These are phyloP conservation scores for Rubia yunnanensis DNA, from an alignment of 257 asterid genomes.

Conservation along the genomic window DNA sequence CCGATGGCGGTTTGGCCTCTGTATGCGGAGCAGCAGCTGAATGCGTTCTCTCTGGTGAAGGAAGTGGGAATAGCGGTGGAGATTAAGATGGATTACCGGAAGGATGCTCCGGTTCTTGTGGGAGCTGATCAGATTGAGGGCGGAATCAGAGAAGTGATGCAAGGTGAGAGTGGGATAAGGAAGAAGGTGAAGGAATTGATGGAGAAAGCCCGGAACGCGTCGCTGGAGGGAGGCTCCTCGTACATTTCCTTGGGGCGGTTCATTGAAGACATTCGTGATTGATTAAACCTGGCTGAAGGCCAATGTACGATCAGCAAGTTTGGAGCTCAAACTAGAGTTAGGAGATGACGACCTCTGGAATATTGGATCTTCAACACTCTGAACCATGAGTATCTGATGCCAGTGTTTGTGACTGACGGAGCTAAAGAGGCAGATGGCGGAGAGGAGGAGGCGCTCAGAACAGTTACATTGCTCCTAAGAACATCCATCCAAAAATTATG, in stretches of 20 bases:
- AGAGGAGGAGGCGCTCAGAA: too few species aligned
- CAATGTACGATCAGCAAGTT: too few species aligned
- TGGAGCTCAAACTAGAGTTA: too few species aligned
- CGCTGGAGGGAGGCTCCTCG: constrained; percentile 6
- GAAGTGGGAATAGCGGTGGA: constrained; percentile 16
- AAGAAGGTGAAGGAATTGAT: constrained; percentile 7
- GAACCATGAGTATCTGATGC: too few species aligned
- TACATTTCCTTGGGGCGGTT: not conserved
- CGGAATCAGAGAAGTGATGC: constrained; percentile 33
- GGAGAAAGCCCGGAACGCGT: not conserved
- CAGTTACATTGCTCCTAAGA: too few species aligned
- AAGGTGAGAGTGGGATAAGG: not conserved
- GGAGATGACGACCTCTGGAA: not conserved
- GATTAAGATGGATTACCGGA: constrained; percentile 15
- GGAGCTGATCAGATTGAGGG: not conserved
- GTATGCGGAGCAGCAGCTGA: constrained; percentile 19
- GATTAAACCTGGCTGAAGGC: too few species aligned
- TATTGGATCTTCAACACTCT: too few species aligned
- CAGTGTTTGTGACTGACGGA: too few species aligned
- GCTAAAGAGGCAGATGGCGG: too few species aligned
- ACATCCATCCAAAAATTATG: too few species aligned
- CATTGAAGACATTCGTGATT: not conserved
- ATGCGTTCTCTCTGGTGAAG: constrained; percentile 19
- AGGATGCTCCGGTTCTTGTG: constrained; percentile 14
- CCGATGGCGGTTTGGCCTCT: constrained; percentile 21